Conservation (phyloP, 1,284 basidiomycete genomes). For the Ceratobasidium theobromae region DNA sequence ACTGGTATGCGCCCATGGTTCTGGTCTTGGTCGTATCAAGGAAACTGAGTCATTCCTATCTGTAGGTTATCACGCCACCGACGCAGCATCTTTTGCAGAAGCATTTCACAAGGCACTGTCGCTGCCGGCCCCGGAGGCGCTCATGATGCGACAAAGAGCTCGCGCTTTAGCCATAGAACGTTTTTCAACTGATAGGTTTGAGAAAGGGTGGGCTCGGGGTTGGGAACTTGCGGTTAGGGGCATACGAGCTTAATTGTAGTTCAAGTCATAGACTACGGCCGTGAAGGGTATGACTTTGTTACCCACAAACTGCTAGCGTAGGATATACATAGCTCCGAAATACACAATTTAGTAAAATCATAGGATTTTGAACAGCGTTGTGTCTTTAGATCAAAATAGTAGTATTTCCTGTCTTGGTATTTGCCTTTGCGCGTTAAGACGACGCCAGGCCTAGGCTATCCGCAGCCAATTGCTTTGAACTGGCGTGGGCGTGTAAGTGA, state of each 20-base stretch:
- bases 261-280: not conserved
- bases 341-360: too few species aligned
- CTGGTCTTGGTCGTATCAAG: not conserved
- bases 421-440: too few species aligned
- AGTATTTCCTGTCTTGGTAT: too few species aligned
- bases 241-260: not conserved
- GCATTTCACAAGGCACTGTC: slow-evolving; percentile 67
- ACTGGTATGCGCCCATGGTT: slow-evolving; percentile 57
- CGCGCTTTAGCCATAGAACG: slow-evolving; percentile 66
- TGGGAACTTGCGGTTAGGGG: slow-evolving; percentile 38
- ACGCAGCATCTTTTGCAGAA: slow-evolving; percentile 67
- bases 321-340: too few species aligned
- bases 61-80: slow-evolving; percentile 80
- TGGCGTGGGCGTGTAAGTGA: too few species aligned
- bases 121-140: slow-evolving; percentile 57
- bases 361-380: too few species aligned
- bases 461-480: too few species aligned
- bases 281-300: not conserved
- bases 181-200: slow-evolving; percentile 79
- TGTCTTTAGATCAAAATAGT: too few species aligned
- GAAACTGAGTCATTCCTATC: not conserved
- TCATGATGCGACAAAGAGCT: slow-evolving; percentile 67
- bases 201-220: slow-evolving; percentile 60
- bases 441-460: too few species aligned
- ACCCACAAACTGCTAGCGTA: too few species aligned